These are phyloP conservation scores for Rhodotorula kratochvilovae DNA, from an alignment of 768 basidiomycete species.

Conservation along the genomic window DNA sequence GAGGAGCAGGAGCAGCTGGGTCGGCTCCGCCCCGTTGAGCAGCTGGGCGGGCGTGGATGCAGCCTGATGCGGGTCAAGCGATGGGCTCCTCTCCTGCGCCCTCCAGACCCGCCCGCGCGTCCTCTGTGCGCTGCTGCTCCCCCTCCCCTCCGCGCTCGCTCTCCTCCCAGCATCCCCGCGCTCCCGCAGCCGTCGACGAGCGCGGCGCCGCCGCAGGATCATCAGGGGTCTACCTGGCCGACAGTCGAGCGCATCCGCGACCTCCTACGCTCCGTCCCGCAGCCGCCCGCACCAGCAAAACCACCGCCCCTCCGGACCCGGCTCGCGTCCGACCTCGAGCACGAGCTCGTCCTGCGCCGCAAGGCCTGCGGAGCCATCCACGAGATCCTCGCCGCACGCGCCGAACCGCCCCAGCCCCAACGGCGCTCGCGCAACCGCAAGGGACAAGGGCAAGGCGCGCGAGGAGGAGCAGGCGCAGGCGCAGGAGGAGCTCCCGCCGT, in stretches of 20 bases:
- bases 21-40: too few relatives aligned
- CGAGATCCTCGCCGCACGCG: background rate
- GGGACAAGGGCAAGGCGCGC: background rate
- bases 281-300: background rate
- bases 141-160: background rate
- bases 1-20: background rate
- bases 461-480: background rate
- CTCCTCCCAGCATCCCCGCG: background rate
- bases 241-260: background rate
- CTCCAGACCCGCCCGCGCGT: background rate
- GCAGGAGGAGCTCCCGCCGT: background rate
- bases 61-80: constrained; percentile 28
- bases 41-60: background rate
- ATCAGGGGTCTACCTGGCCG: background rate
- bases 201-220: background rate
- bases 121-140: background rate
- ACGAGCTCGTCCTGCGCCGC: background rate
- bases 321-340: background rate
- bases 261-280: background rate
- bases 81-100: constrained; percentile 11
- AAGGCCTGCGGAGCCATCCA: background rate
- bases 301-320: background rate
- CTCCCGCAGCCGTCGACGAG: constrained; percentile 1
- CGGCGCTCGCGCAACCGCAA: background rate
- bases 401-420: too few relatives aligned